Conservation (phyloP, 2,329 filamentous ascomycete species). For the Colletotrichum australisinense region DNA sequence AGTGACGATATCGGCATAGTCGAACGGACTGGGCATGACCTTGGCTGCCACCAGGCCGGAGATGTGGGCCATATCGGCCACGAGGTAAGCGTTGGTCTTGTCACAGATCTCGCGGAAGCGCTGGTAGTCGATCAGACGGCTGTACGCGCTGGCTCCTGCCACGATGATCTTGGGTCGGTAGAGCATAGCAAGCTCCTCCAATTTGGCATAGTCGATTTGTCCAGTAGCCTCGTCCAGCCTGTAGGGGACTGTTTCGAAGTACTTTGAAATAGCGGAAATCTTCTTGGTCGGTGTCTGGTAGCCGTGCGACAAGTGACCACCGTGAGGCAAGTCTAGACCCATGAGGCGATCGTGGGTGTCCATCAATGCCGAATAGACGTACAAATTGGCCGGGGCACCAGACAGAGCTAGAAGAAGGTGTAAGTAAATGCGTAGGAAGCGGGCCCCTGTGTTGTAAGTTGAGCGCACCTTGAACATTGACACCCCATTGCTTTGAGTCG, state of each 20-base stretch:
- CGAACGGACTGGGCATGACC: constrained; percentile 90
- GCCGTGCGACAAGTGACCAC: constrained; percentile 94
- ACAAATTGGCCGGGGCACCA: constrained; percentile 80
- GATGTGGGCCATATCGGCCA: constrained; percentile 98
- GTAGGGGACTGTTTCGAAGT: constrained; percentile 98
- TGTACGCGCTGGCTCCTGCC: constrained; percentile 95
- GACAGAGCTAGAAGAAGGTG: constrained; percentile 73
- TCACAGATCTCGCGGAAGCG: constrained; percentile 91
- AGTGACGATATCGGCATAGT: constrained; percentile 92
- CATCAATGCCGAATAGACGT: constrained; percentile 95
- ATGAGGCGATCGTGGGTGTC: constrained; percentile 94
- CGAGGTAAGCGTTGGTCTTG: constrained; percentile 90
- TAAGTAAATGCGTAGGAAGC: background rate
- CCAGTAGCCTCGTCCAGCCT: constrained; percentile 90
- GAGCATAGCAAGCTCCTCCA: constrained; percentile 86
- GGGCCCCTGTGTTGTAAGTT: background rate
- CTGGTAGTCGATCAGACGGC: constrained; percentile 93
- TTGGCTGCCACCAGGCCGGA: constrained; percentile 93
- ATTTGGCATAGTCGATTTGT: constrained; percentile 92
- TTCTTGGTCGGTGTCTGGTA: constrained; percentile 95
- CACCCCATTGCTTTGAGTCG: constrained; percentile 89
- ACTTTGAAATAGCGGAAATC: constrained; percentile 98
- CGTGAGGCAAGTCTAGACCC: constrained; percentile 96
- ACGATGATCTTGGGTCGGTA: constrained; percentile 97
- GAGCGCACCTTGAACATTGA: constrained; percentile 79